Base-by-base conservation (phyloP, 2,329 filamentous ascomycete genomes). In the Monilinia fructigena region DNA sequence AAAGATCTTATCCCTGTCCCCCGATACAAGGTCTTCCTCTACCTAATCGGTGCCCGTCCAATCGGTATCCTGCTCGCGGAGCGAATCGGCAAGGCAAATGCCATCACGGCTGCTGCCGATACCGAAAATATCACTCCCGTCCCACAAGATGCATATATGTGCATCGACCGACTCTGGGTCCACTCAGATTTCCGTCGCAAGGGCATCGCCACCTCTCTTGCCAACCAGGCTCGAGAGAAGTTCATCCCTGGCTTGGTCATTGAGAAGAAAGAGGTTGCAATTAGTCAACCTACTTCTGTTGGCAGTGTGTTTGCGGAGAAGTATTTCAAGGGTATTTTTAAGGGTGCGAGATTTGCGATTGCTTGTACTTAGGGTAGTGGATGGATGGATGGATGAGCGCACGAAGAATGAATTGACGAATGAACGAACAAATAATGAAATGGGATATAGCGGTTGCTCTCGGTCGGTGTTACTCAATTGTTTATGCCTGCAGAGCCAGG, bases 231-330 rank as follows among this genome's bases (percentile, higher is more conserved):
- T 31, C 78, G 82, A 65, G 79, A 77, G 66, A 81, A 69, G 71
- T 86, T 86, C 72, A 79, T 85, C 63, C 83, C 84, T 68, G 82
- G 82, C 2, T 78, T 85, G 75, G 80, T 80, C 50, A 79, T 87
- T 58, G 78, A 81, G 23, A 86, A 85, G 74, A 78, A 80, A 14
- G 75, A 82, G 72, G 79, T 89, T 50, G 86, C 86, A 3, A 89
- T 89, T 76, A 88, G 85, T 71, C 85, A 88, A 72, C 86, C 86
- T n/a, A 89, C 87, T 0, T 83, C 84, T 70, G 84, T 82, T 72
- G 87, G 87, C 48, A 82, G 81, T 18, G 78, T 77, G 53, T 77
- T 90, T 69, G 85, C 86, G 11, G 79, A 55, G 40, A 66, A 82
- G 71, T 82, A 81, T 68, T 89, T 59, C 18, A 20, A 35, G 16